Base-by-base conservation (phyloP, 768 basidiomycete genomes). In the Ramaria sp. region DNA sequence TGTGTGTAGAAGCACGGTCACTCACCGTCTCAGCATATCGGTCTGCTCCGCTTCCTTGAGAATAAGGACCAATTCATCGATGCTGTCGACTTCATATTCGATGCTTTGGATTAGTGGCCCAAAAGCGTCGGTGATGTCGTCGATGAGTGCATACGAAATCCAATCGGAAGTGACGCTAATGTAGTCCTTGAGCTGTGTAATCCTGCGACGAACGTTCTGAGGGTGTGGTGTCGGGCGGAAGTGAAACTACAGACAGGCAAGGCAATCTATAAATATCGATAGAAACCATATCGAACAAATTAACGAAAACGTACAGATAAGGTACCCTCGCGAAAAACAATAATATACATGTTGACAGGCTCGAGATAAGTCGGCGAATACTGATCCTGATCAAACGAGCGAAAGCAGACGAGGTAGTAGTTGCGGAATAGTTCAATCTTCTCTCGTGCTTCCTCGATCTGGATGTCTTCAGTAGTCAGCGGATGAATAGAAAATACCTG, bases 391-490 rank as follows among this genome's bases (percentile, higher is more conserved):
- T 99, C 96, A 72, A 99, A 98, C 59, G 91, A 88, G 59, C 96
- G 85, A 75, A 99, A 99, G 76, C 95, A 98, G 58, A 98, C 96
- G 51, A 99, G 81, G 67, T 97, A 98, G 67, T 99, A 99, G 66
- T 95, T 95, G 52, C 94, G 79, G 78, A 98, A 99, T 18, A 99
- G 80, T 67, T 99, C 96, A 62, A 99, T 99, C 75, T 99, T 99
- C 73, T 99, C 96, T 63, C 96, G 91, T 38, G 94, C 88, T 73
- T 99, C 96, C 69, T 99, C 96, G 86, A 98, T 96, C 64, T 89
- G 84, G 65, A 99, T 98, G 73, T 99, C 96, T 73, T 99, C 96
- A 18, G 95, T 95, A 4, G 96, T 99, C 60, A 99, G 76, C 3
- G 96, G 96, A 71, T 99, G 96, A 63, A 99, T 96, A 18, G 78